Conservation (phyloP, 2,329 filamentous ascomycete species). For the Botrytis porri region DNA sequence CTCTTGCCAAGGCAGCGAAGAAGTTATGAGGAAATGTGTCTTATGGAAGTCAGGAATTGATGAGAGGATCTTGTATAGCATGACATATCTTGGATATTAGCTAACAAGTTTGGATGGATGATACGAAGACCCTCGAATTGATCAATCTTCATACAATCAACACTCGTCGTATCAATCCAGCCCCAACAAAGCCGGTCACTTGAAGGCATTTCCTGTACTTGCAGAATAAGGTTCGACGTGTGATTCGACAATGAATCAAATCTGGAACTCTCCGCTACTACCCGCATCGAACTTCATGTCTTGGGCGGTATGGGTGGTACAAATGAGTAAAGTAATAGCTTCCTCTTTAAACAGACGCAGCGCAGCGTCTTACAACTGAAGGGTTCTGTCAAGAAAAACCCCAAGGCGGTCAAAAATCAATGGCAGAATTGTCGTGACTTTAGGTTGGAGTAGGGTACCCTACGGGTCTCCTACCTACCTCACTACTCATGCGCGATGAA, state of each 20-base stretch:
- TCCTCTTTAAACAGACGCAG: neutral
- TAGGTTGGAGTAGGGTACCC: neutral
- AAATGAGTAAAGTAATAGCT: neutral
- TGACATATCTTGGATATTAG: neutral
- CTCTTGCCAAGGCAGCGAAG: neutral
- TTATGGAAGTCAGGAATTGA: neutral
- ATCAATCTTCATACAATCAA: neutral
- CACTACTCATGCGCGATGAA: neutral
- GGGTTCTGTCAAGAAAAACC: neutral
- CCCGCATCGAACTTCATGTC: neutral
- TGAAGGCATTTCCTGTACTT: neutral
- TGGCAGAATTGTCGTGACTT: conserved; percentile 4
- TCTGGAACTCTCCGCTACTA: neutral
- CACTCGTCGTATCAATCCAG: neutral
- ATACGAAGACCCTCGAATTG: neutral
- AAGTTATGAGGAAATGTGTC: neutral
- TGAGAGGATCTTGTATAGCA: neutral
- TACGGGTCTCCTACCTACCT: neutral
- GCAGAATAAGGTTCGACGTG: neutral
- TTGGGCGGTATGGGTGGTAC: neutral
- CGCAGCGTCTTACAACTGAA: neutral
- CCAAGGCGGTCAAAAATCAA: neutral
- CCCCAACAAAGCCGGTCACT: neutral
- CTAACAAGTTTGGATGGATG: neutral
- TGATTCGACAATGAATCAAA: neutral